phyloP scores from a whole-genome alignment of 345 rosid genomes.

The Corymbia maculata region DNA sequence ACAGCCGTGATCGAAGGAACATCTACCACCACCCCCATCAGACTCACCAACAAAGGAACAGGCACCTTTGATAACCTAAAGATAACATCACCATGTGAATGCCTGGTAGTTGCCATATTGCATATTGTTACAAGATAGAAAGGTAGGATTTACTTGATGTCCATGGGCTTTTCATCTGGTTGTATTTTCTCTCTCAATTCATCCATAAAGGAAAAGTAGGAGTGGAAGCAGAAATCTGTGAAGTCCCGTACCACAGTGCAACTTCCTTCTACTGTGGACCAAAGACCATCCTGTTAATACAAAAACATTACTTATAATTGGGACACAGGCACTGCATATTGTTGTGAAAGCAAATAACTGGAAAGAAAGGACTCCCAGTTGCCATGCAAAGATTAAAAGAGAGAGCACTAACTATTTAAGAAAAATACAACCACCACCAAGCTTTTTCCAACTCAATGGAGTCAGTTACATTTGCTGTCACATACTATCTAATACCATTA shows the following conservation, averaged over 20 bases:
- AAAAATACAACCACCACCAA: neutral
- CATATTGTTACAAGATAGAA: neutral
- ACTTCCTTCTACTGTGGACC: constrained; percentile 54
- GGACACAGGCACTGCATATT: neutral
- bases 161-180: constrained; percentile 42
- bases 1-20: constrained; percentile 42
- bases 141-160: constrained; percentile 33
- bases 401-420: neutral
- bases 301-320: neutral
- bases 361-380: neutral
- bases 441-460: neutral
- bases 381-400: neutral
- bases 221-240: constrained; percentile 82
- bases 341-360: neutral
- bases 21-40: constrained; percentile 58
- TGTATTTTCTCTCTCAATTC: constrained; percentile 51
- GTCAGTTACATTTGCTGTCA: neutral
- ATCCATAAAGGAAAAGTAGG: constrained; percentile 87
- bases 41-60: constrained; percentile 49
- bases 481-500: neutral
- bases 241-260: constrained; percentile 65
- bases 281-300: constrained; percentile 48
- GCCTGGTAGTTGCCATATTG: neutral
- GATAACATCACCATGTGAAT: neutral
- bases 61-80: constrained; percentile 56